A percentile compares a stretch with the other conserved stretches of the same genome.
Conservation (phyloP, 345 rosid species). For the Raphanus raphanistrum region DNA sequence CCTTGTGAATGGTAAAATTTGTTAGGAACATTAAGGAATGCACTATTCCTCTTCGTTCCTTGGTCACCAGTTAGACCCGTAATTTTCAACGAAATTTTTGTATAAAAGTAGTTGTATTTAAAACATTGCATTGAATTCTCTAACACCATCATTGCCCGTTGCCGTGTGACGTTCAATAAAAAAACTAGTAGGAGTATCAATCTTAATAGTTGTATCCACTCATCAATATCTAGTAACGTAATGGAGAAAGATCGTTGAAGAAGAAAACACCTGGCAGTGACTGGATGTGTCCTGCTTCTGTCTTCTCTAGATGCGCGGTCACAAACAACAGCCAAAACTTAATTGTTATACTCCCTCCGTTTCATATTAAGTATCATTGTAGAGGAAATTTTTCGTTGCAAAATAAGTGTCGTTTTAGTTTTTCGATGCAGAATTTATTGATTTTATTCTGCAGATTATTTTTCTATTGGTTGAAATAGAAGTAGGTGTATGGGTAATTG, state of each 20-base stretch:
- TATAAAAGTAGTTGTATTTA: conserved; percentile 15
- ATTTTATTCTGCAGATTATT: too few relatives aligned
- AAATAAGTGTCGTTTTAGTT: too few relatives aligned
- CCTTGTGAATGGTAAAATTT: too few relatives aligned
- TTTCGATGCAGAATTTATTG: too few relatives aligned
- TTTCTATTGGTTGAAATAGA: too few relatives aligned
- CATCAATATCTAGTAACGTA: conserved; percentile 24
- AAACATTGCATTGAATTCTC: conserved; percentile 24
- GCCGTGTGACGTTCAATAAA: conserved; percentile 12
- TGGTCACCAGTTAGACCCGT: too few relatives aligned
- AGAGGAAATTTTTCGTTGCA: too few relatives aligned
- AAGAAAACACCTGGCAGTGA: conserved; percentile 66
- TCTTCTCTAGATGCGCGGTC: conserved; percentile 63
- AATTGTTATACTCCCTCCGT: too few relatives aligned
- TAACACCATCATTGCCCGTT: conserved; percentile 13
- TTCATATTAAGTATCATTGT: too few relatives aligned
- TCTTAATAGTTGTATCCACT: conserved; percentile 3
- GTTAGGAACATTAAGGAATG: too few relatives aligned
- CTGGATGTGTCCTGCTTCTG: conserved; percentile 41
- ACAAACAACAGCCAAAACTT: conserved; percentile 60
- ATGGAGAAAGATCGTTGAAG: conserved; percentile 83
- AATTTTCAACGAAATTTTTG: conserved; percentile 23
- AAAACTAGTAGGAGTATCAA: neutral
- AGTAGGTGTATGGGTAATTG: too few relatives aligned
- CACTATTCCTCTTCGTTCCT: too few relatives aligned